Base-by-base conservation (phyloP, 768 basidiomycete species). In the Russula earlei region DNA sequence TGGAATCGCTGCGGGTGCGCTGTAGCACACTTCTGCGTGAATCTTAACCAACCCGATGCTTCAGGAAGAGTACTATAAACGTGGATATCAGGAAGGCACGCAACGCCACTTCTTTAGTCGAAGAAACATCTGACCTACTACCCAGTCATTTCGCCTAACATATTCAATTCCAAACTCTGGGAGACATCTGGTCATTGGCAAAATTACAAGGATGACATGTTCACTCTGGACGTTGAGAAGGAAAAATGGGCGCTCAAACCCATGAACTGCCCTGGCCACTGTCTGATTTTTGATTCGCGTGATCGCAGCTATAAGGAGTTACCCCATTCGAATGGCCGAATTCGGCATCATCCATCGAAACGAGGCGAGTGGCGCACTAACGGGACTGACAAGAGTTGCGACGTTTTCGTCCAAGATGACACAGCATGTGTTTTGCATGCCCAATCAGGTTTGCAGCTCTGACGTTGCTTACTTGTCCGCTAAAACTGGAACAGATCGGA, bases 201-300 rank as follows among this genome's bases (percentile, higher is more conserved):
- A 65, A 95, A 98, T 69, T 99, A 97, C 76, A 84, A 87, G 68
- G 94, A 98, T 52, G 93, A 91, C 72, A 99, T 99, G 96, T 99
- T 98, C 74, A 69, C 77, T 43, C 83, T 98, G 55, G 88, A 94
- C 55, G 72, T 97, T 54, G 96, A 99, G 72, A 97, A 98, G 74
- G 93, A 97, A 72, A 81, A 81, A 66, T 99, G 91, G 82, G 95
- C 80, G 0, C 77, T 98, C 56, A 96, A 98, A 72, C 96, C 96
- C 19, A 99, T 99, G 96, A 99, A 99, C 71, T 98, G 96, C 74
- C 96, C 90, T 0, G 94, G 94, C 5, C 96, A 98, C 69, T 93
- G 90, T 70, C 70, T 98, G 48, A 90, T 99, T 63, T 99, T 98
- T 67, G 95, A 92, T 71, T 87, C 89, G 24, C 79, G 90, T 55